phyloP scores from a whole-genome alignment of 2,329 filamentous ascomycete genomes.

The Ophiocordyceps camponoti-leonardi region DNA sequence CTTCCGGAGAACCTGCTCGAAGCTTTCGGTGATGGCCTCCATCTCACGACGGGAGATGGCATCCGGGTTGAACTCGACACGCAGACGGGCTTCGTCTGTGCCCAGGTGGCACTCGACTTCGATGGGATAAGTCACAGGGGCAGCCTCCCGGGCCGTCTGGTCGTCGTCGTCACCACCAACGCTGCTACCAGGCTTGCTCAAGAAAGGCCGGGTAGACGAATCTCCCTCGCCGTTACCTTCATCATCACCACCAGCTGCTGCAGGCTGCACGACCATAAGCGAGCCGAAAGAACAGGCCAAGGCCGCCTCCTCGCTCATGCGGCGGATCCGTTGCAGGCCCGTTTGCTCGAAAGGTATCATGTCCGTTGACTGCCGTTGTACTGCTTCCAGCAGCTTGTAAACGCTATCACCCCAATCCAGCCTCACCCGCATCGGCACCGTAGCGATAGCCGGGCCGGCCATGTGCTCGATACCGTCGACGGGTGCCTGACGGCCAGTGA shows the following conservation, averaged over 20 bases:
- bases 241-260: neutral
- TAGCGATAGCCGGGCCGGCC: conserved; percentile 11
- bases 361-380: conserved; percentile 5
- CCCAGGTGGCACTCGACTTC: neutral
- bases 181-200: neutral
- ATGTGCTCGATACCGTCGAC: conserved; percentile 9
- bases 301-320: conserved; percentile 1
- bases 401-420: conserved; percentile 13
- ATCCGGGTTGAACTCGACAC: neutral
- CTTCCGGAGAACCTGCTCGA: neutral
- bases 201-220: neutral
- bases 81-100: neutral
- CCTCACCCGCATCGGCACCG: conserved; percentile 8
- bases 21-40: neutral
- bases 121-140: neutral
- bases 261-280: conserved; percentile 5
- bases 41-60: neutral
- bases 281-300: conserved; percentile 4
- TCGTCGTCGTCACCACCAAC: neutral
- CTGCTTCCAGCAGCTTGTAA: conserved; percentile 20
- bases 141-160: neutral
- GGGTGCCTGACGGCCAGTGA: conserved; percentile 8
- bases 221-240: neutral
- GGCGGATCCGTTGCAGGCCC: conserved; percentile 4
- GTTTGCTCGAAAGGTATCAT: conserved; percentile 5